phyloP scores from a whole-genome alignment of 1,139 yeast species.

The Diutina ranongensis region DNA sequence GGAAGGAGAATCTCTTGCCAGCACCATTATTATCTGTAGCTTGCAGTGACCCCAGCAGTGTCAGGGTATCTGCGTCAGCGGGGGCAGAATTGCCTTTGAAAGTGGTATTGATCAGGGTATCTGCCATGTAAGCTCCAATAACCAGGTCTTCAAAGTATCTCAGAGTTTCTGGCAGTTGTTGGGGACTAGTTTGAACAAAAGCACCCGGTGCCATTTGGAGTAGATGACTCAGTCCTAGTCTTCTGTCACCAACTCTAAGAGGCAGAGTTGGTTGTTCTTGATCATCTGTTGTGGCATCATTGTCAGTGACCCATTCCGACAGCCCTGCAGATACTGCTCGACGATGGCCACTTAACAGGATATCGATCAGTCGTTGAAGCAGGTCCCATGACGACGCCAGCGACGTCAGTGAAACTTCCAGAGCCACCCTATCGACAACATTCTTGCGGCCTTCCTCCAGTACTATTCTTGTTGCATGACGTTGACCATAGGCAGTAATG shows the following conservation, averaged over 20 bases:
- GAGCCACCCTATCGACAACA: neutral
- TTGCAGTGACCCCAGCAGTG: neutral
- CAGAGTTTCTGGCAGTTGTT: neutral
- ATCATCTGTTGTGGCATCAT: neutral
- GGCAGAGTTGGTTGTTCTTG: neutral
- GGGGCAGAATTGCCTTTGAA: neutral
- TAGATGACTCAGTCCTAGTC: neutral
- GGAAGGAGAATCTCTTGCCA: constrained; percentile 1
- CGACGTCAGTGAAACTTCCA: neutral
- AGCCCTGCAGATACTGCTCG: neutral
- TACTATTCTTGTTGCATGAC: neutral
- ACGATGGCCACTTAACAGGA: neutral
- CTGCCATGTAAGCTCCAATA: constrained; percentile 3
- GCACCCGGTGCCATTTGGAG: neutral
- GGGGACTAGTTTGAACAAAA: neutral
- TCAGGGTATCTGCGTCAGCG: neutral
- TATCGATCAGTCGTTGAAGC: constrained; percentile 1
- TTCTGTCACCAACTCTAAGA: neutral
- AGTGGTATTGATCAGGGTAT: neutral
- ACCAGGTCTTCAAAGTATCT: constrained; percentile 3
- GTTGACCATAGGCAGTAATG: neutral
- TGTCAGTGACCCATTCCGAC: neutral
- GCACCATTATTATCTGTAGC: neutral
- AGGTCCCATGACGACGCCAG: constrained; percentile 2
- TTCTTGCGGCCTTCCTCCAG: neutral